Conservation (phyloP, 2,329 filamentous ascomycete species). For the Ophiostoma novo-ulmi region DNA sequence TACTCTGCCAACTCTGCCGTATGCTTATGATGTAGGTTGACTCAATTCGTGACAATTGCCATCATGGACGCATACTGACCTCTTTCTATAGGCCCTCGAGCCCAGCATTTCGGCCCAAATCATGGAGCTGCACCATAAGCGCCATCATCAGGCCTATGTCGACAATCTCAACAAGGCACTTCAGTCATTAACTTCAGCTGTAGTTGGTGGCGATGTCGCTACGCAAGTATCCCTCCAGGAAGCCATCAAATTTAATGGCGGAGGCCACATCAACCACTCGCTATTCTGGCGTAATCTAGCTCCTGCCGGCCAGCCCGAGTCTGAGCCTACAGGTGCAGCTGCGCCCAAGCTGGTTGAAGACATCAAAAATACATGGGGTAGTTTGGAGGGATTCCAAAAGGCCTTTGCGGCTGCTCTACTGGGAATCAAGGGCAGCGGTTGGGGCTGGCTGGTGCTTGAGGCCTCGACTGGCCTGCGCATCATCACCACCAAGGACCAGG, state of each 20-base stretch:
- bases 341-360: constrained; percentile 47
- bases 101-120: constrained; percentile 74
- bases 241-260: constrained; percentile 63
- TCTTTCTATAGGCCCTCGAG: constrained; percentile 49
- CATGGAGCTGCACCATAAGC: constrained; percentile 93
- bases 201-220: constrained; percentile 50
- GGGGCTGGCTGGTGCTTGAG: constrained; percentile 78
- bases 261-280: constrained; percentile 62
- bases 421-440: constrained; percentile 75
- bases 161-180: constrained; percentile 78
- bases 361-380: constrained; percentile 64
- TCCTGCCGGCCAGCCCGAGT: constrained; percentile 51
- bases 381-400: constrained; percentile 58
- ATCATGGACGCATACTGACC: background rate
- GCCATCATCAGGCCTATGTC: constrained; percentile 92
- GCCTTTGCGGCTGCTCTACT: constrained; percentile 62
- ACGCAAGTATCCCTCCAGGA: constrained; percentile 58
- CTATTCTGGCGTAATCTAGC: constrained; percentile 68
- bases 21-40: constrained; percentile 33
- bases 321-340: constrained; percentile 43
- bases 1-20: constrained; percentile 33
- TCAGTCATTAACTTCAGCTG: constrained; percentile 61
- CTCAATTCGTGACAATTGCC: background rate
- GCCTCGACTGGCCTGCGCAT: constrained; percentile 58
- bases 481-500: constrained; percentile 80